Evolutionary conservation across 2,329 filamentous ascomycete genomes (phyloP).

Genomic region (Blumeria hordei): DNA sequence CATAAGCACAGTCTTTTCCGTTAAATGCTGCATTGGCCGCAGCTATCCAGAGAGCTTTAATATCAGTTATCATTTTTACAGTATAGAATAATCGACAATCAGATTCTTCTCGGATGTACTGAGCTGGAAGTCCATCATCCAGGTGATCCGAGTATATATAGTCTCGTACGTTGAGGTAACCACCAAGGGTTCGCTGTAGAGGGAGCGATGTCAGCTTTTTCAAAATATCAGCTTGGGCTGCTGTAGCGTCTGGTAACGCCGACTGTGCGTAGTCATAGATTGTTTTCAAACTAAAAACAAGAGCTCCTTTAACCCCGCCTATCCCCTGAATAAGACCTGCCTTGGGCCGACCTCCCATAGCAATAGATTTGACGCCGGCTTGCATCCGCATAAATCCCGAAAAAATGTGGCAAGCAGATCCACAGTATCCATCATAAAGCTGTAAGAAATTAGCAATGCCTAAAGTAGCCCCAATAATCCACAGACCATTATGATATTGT

Average conservation of each 20-base stretch:
- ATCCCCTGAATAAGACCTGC: constrained; percentile 22
- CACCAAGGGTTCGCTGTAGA: constrained; percentile 11
- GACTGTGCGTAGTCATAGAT: constrained; percentile 5
- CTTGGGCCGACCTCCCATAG: too few relatives aligned
- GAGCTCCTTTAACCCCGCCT: constrained; percentile 38
- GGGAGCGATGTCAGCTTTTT: constrained; percentile 6
- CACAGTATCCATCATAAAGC: constrained; percentile 17
- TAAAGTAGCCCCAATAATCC: constrained; percentile 11
- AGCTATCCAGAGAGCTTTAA: too few relatives aligned
- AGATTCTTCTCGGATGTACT: too few relatives aligned
- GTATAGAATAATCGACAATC: too few relatives aligned
- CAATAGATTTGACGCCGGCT: constrained; percentile 6
- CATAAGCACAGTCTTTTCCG: too few relatives aligned
- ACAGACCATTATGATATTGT: too few relatives aligned
- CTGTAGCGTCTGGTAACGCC: neutral
- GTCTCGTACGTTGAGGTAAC: constrained; percentile 21
- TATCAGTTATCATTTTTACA: too few relatives aligned
- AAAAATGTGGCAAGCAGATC: constrained; percentile 34
- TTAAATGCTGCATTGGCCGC: too few relatives aligned
- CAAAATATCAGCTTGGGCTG: constrained; percentile 6
- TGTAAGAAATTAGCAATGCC: constrained; percentile 13
- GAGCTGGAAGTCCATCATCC: too few relatives aligned
- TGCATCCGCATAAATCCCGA: constrained; percentile 26
- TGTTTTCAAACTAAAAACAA: constrained; percentile 10
- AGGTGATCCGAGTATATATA: constrained; percentile 5